Percentiles rank a stretch among this genome's conserved stretches.
phyloP scores from a whole-genome alignment of 352 stramenopile genomes.

The Phytopythium aichiense region DNA sequence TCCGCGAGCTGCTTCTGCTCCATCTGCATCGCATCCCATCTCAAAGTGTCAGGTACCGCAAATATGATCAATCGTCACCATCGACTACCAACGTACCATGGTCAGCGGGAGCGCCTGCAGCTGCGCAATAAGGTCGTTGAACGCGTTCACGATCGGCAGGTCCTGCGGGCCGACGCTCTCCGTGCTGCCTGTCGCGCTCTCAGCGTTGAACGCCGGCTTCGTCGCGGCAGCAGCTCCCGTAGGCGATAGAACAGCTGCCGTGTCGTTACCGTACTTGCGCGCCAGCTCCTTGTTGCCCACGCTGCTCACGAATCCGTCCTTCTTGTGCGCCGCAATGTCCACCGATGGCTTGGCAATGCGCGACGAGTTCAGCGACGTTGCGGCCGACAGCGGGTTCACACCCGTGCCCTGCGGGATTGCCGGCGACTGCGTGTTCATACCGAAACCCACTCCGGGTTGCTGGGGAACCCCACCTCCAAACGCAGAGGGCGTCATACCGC shows the following conservation, averaged over 20 bases:
- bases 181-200: conserved; percentile 57
- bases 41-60: conserved; percentile 1
- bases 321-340: conserved; percentile 78
- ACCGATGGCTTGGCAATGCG: conserved; percentile 78
- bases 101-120: conserved; percentile 71
- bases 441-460: conserved; percentile 31
- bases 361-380: conserved; percentile 52
- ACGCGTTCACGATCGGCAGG: conserved; percentile 71
- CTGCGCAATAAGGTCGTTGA: conserved; percentile 76
- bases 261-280: conserved; percentile 82
- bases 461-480: conserved; percentile 26
- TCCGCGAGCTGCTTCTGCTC: conserved; percentile 86
- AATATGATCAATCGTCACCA: neutral
- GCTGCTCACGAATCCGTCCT: conserved; percentile 81
- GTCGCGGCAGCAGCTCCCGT: conserved; percentile 17
- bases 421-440: conserved; percentile 19
- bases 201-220: conserved; percentile 39
- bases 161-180: conserved; percentile 73
- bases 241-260: conserved; percentile 58
- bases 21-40: conserved; percentile 38
- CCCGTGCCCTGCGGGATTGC: conserved; percentile 60
- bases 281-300: conserved; percentile 86
- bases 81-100: conserved; percentile 48
- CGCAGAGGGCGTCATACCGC: conserved; percentile 19
- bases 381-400: conserved; percentile 62